Conservation (phyloP, 2,329 filamentous ascomycete genomes). For the Zymoseptoria tritici region DNA sequence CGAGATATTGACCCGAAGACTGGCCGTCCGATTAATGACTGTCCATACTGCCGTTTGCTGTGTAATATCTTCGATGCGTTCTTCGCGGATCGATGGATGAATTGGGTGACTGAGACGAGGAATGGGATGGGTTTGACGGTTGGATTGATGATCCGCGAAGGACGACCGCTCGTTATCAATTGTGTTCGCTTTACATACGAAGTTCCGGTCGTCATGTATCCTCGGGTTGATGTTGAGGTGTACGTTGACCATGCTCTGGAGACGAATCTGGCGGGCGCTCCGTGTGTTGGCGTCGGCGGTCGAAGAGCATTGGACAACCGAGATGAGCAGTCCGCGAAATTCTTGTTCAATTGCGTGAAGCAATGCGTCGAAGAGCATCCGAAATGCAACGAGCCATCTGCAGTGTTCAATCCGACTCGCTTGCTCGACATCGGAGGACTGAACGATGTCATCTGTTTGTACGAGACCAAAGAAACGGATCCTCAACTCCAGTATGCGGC, state of each 20-base stretch:
- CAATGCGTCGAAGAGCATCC: not conserved
- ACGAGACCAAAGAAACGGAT: not conserved
- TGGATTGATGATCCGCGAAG: not conserved
- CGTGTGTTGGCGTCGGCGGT: not conserved
- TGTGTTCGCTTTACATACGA: slow-evolving; percentile 1
- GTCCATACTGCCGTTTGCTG: not conserved
- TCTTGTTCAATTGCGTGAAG: not conserved
- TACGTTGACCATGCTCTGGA: not conserved
- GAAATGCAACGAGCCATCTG: not conserved
- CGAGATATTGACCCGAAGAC: not conserved
- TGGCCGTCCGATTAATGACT: not conserved
- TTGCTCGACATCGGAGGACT: not conserved
- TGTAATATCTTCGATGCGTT: slow-evolving; percentile 1
- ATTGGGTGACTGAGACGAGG: not conserved
- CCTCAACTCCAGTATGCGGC: not conserved
- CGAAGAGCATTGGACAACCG: not conserved
- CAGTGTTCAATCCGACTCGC: not conserved
- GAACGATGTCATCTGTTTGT: not conserved
- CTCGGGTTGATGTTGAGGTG: slow-evolving; percentile 1
- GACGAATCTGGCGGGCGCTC: not conserved
- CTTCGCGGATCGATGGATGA: slow-evolving; percentile 1
- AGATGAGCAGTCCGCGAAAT: not conserved
- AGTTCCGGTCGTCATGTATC: not conserved
- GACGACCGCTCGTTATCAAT: not conserved
- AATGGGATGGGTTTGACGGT: not conserved